Conservation (phyloP, 2,329 filamentous ascomycete species). For the Zelopaecilomyces penicillatus region DNA sequence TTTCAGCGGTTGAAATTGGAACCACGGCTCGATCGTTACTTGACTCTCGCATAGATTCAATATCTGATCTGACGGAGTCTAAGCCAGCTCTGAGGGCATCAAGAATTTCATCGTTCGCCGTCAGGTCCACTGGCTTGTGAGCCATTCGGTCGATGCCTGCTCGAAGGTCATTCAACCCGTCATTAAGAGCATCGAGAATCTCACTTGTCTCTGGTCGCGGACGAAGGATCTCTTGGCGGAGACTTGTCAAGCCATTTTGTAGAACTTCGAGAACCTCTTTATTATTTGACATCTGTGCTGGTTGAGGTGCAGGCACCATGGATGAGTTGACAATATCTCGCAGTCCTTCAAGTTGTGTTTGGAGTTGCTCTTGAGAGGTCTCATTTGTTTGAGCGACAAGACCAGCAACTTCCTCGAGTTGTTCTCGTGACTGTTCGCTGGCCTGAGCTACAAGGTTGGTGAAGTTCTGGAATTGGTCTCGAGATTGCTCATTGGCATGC, state of each 20-base stretch:
- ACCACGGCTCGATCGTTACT: constrained; percentile 43
- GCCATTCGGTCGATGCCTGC: constrained; percentile 67
- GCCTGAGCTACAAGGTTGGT: constrained; percentile 4
- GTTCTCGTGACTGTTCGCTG: constrained; percentile 16
- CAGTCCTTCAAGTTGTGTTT: constrained; percentile 73
- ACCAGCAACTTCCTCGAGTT: not conserved
- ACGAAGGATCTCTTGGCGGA: constrained; percentile 66
- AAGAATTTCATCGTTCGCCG: constrained; percentile 80
- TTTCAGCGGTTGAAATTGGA: constrained; percentile 36
- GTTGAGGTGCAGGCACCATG: constrained; percentile 50
- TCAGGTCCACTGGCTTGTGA: constrained; percentile 74
- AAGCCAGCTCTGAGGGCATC: constrained; percentile 81
- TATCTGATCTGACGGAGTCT: constrained; percentile 65
- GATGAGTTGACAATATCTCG: constrained; percentile 68
- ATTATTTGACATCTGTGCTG: constrained; percentile 31
- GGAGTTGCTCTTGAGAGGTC: constrained; percentile 55
- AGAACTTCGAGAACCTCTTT: constrained; percentile 65
- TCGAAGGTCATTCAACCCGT: constrained; percentile 72
- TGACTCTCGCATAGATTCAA: constrained; percentile 64
- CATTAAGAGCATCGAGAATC: constrained; percentile 80
- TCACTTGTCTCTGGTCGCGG: constrained; percentile 68
- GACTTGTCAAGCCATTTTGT: constrained; percentile 61
- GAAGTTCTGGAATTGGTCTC: constrained; percentile 57
- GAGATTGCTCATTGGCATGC: constrained; percentile 31
- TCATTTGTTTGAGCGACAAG: constrained; percentile 23